These are phyloP conservation scores for Miamiensis avidus DNA, from an alignment of 169 alveolate genomes.

Conservation along the genomic window DNA sequence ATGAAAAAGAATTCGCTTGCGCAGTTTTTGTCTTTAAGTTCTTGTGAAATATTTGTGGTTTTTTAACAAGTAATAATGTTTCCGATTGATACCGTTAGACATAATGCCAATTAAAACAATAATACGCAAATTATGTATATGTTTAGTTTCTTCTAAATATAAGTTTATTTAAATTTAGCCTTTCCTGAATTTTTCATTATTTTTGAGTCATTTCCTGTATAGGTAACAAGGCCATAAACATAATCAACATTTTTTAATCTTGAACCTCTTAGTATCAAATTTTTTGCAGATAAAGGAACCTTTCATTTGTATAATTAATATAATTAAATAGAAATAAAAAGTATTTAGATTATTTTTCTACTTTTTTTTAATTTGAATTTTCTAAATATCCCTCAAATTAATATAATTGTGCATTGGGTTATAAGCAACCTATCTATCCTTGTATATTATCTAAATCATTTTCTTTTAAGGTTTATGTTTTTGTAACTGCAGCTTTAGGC, in stretches of 20 bases:
- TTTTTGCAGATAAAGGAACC: conserved; percentile 33
- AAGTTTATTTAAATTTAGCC: conserved; percentile 54
- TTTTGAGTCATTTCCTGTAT: conserved; percentile 80
- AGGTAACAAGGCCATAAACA: conserved; percentile 68
- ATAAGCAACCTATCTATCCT: neutral
- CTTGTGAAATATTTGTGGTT: neutral
- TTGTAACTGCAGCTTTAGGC: conserved; percentile 31
- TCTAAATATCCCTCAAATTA: conserved; percentile 47
- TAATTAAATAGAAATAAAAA: neutral
- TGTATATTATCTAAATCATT: neutral
- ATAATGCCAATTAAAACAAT: conserved; percentile 7
- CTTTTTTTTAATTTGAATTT: neutral
- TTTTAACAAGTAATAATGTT: neutral
- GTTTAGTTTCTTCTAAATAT: conserved; percentile 61
- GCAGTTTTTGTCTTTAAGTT: conserved; percentile 4
- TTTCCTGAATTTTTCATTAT: conserved; percentile 71
- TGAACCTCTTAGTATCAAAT: conserved; percentile 74
- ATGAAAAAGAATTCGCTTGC: neutral
- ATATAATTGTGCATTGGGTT: conserved; percentile 43
- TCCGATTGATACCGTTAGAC: conserved; percentile 4
- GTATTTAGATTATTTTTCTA: neutral
- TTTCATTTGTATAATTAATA: neutral
- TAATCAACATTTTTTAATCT: conserved; percentile 64
- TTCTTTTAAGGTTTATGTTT: neutral
- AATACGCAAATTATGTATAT: conserved; percentile 40